phyloP scores from a whole-genome alignment of 176 grass and related monocot genomes.

The Zoysia japonica region DNA sequence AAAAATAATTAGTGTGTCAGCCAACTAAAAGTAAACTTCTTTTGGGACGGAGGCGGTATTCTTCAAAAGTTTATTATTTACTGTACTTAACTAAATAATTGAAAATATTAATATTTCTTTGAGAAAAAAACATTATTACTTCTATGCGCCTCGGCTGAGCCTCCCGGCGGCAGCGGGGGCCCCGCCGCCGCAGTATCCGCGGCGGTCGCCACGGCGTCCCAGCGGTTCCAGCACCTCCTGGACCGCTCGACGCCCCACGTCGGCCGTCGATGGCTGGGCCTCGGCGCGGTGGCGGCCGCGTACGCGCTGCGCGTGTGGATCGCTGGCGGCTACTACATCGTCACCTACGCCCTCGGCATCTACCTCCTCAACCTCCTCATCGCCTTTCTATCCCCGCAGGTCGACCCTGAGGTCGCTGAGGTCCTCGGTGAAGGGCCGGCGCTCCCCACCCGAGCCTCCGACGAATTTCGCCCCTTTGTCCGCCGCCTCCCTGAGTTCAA shows the following conservation, averaged over 20 bases:
- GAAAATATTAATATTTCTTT: no score
- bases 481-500: slow-evolving; percentile 90
- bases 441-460: slow-evolving; percentile 62
- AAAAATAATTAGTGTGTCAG: no score
- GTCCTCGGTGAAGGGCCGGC: slow-evolving; percentile 47
- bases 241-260: slow-evolving; percentile 69
- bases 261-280: slow-evolving; percentile 58
- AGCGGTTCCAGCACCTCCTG: slow-evolving; percentile 74
- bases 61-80: no score
- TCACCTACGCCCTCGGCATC: slow-evolving; percentile 82
- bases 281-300: slow-evolving; percentile 39
- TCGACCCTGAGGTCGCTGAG: slow-evolving; percentile 66
- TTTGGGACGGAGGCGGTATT: no score
- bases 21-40: no score
- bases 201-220: slow-evolving; percentile 30
- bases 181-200: background rate
- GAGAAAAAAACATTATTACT: no score
- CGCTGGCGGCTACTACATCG: slow-evolving; percentile 68
- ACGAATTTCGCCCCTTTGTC: slow-evolving; percentile 83
- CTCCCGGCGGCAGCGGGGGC: background rate
- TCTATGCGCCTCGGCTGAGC: background rate
- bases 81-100: no score
- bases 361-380: slow-evolving; percentile 33
- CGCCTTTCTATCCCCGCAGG: slow-evolving; percentile 80
- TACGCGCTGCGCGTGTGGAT: slow-evolving; percentile 78